These are phyloP conservation scores for Yamadazyma aaseri DNA, from an alignment of 1,139 yeast genomes.

Conservation along the genomic window DNA sequence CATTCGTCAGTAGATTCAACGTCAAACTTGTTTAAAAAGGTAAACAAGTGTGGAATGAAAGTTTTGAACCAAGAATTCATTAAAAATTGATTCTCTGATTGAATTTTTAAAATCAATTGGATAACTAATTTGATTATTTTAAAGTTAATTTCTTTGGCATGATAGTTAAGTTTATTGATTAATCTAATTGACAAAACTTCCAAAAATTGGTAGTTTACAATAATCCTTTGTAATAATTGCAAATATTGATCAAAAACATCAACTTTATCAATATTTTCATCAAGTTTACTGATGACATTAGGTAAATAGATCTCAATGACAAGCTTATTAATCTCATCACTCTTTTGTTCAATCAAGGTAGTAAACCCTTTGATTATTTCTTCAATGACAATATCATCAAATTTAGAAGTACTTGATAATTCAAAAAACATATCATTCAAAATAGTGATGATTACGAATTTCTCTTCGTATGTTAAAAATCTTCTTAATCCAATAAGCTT, in stretches of 20 bases:
- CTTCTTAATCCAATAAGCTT: conserved; percentile 47
- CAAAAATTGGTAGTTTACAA: conserved; percentile 46
- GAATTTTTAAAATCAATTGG: conserved; percentile 22
- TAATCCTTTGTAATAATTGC: conserved; percentile 42
- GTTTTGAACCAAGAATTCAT: conserved; percentile 44
- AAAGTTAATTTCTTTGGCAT: conserved; percentile 13
- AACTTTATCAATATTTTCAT: conserved; percentile 19
- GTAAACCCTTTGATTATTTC: conserved; percentile 52
- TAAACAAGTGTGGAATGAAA: conserved; percentile 28
- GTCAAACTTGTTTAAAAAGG: conserved; percentile 3
- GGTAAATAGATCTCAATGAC: conserved; percentile 65
- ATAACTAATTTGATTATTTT: conserved; percentile 25
- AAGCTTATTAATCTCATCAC: conserved; percentile 31
- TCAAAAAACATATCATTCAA: conserved; percentile 55
- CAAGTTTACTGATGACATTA: conserved; percentile 51
- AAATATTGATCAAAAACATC: conserved; percentile 30
- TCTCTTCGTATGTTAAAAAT: conserved; percentile 54
- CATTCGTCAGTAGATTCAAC: conserved; percentile 1
- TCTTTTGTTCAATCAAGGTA: conserved; percentile 36
- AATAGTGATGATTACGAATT: conserved; percentile 62
- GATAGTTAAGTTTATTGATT: conserved; percentile 31
- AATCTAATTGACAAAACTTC: conserved; percentile 53
- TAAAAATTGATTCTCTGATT: conserved; percentile 28
- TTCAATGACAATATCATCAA: conserved; percentile 32
- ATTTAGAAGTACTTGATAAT: conserved; percentile 38